Conservation (phyloP, 2,329 filamentous ascomycete genomes). For the Sarocladium oryzae region DNA sequence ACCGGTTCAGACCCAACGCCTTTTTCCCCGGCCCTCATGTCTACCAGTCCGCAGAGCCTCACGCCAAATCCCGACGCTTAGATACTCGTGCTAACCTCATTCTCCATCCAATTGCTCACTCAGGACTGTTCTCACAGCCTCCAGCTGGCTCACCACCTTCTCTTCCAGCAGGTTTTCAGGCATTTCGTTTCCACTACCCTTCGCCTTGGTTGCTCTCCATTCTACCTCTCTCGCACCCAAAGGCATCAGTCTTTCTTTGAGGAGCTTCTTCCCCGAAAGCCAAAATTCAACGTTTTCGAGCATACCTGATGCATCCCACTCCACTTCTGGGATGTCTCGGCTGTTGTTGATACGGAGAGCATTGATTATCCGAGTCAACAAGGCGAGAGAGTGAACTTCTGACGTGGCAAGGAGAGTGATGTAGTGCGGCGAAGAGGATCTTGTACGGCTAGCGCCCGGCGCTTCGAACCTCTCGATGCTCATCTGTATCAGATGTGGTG, state of each 20-base stretch:
- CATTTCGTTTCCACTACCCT: conserved; percentile 26
- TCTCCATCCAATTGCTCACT: conserved; percentile 41
- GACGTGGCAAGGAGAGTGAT: conserved; percentile 68
- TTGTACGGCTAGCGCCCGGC: conserved; percentile 46
- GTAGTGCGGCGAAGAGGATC: conserved; percentile 47
- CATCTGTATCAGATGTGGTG: conserved; percentile 68
- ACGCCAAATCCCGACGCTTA: not conserved
- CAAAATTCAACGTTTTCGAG: conserved; percentile 81
- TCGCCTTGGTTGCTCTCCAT: conserved; percentile 41
- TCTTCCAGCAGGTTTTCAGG: conserved; percentile 64
- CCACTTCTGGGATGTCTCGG: conserved; percentile 66
- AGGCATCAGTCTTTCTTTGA: conserved; percentile 68
- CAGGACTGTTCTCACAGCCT: conserved; percentile 50
- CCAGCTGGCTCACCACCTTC: conserved; percentile 65
- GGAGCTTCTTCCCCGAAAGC: conserved; percentile 59
- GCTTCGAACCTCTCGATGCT: conserved; percentile 67
- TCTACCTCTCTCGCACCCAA: conserved; percentile 66
- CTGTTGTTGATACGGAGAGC: conserved; percentile 58
- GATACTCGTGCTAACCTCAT: not conserved
- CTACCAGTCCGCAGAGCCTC: not conserved
- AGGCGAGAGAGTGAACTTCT: conserved; percentile 70
- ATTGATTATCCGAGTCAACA: conserved; percentile 67
- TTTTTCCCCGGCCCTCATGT: not conserved
- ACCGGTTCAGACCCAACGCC: too few species aligned
- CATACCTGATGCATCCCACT: conserved; percentile 67